Conservation (phyloP, 345 rosid species). For the Eucalyptus microcorys region DNA sequence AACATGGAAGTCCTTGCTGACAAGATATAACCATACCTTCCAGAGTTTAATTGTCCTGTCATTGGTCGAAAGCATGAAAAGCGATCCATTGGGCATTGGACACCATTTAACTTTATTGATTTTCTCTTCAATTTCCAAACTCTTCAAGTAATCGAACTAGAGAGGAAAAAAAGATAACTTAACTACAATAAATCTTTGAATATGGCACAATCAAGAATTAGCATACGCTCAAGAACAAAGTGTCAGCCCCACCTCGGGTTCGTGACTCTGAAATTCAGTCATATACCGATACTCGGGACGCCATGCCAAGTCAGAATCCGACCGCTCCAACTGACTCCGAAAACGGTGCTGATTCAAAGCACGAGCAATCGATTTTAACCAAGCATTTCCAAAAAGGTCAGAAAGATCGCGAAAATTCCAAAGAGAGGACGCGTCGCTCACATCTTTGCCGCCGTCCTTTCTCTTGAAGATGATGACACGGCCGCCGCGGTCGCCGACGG, state of each 20-base stretch:
- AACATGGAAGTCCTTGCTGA: neutral
- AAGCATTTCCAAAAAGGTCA: neutral
- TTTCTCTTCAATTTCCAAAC: slow-evolving; percentile 69
- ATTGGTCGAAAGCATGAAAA: slow-evolving; percentile 49
- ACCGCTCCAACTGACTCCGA: slow-evolving; percentile 34
- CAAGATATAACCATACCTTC: slow-evolving; percentile 26
- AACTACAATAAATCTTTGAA: neutral
- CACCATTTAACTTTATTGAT: slow-evolving; percentile 51
- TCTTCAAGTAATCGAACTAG: slow-evolving; percentile 64
- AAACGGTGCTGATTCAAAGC: slow-evolving; percentile 1
- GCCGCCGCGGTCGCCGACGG: slow-evolving; percentile 57
- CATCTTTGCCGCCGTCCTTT: slow-evolving; percentile 12
- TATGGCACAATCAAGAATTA: neutral
- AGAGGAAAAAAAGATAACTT: neutral
- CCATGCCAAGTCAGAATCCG: slow-evolving; percentile 13
- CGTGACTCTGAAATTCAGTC: slow-evolving; percentile 66
- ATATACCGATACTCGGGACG: slow-evolving; percentile 40
- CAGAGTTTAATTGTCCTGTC: slow-evolving; percentile 67
- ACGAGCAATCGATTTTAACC: slow-evolving; percentile 4
- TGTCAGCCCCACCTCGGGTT: slow-evolving; percentile 41
- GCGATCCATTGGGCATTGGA: slow-evolving; percentile 24
- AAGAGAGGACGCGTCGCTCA: slow-evolving; percentile 2
- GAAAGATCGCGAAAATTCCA: neutral
- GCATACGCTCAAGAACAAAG: neutral
- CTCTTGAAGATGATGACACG: slow-evolving; percentile 46